Conservation (phyloP, 352 stramenopile genomes). For the Globisporangium emineosum region DNA sequence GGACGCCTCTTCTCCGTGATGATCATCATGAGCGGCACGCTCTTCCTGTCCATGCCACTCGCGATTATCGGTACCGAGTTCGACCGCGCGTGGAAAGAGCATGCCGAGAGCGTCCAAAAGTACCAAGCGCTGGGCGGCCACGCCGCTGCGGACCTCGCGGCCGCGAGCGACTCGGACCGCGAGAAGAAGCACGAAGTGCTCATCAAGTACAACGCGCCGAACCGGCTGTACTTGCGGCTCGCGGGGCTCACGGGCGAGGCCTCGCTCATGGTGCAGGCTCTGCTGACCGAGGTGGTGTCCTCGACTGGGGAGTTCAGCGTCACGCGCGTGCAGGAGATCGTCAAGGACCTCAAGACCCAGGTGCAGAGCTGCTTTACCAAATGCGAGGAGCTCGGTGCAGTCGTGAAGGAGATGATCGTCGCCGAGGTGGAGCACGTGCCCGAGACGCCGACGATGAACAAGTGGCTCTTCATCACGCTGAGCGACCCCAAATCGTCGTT, state of each 20-base stretch:
- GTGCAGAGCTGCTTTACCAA: conserved; percentile 45
- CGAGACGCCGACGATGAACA: conserved; percentile 32
- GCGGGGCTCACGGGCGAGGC: conserved; percentile 60
- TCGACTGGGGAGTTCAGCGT: conserved; percentile 33
- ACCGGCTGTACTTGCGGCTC: conserved; percentile 59
- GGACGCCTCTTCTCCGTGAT: conserved; percentile 64
- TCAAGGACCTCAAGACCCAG: conserved; percentile 51
- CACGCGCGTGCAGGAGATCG: conserved; percentile 42
- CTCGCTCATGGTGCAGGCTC: conserved; percentile 61
- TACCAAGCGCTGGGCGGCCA: conserved; percentile 38
- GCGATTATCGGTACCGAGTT: conserved; percentile 87
- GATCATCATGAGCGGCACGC: conserved; percentile 82
- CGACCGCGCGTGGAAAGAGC: conserved; percentile 73
- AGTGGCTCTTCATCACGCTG: conserved; percentile 38
- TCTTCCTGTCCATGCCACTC: conserved; percentile 84
- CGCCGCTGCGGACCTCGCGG: conserved; percentile 5
- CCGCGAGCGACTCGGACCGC: conserved; percentile 36
- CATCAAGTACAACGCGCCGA: conserved; percentile 76
- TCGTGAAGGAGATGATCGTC: conserved; percentile 68
- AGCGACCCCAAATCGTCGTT: conserved; percentile 45
- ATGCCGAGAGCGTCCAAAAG: conserved; percentile 64
- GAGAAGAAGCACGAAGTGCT: conserved; percentile 65
- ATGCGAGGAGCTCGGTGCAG: conserved; percentile 48
- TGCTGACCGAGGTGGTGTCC: conserved; percentile 36
- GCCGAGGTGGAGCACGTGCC: conserved; percentile 28